These are phyloP conservation scores for Mortierella sp. DNA, from an alignment of 371 early-diverging fungal species.

Conservation along the genomic window DNA sequence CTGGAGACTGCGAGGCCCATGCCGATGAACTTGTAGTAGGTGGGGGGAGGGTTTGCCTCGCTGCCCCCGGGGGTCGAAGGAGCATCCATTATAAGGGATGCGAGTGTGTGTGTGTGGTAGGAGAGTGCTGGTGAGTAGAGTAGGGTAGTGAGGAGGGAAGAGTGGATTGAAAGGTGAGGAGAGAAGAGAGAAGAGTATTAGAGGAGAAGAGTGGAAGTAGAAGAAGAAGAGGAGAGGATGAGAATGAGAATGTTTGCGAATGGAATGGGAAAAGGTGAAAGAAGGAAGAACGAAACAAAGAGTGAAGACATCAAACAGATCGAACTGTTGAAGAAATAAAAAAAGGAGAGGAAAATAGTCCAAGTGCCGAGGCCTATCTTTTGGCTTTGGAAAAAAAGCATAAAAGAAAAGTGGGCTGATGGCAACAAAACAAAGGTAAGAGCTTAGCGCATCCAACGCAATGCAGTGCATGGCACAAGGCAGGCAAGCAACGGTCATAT, in stretches of 20 bases:
- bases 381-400: not conserved
- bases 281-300: not conserved
- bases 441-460: no score
- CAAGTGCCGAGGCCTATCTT: not conserved
- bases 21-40: constrained; percentile 87
- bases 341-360: not conserved
- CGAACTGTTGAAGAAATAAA: not conserved
- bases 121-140: not conserved
- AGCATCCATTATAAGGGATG: constrained; percentile 23
- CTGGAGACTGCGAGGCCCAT: constrained; percentile 85
- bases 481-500: not conserved
- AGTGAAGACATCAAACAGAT: not conserved
- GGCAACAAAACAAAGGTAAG: not conserved
- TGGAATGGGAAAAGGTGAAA: not conserved
- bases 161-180: not conserved
- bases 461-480: not conserved
- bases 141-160: not conserved
- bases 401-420: not conserved
- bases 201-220: not conserved
- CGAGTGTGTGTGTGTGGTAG: not conserved
- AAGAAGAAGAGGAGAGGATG: not conserved
- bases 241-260: constrained; percentile 3
- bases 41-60: constrained; percentile 30
- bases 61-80: constrained; percentile 1
- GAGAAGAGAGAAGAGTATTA: not conserved